Base-by-base conservation (phyloP, 1,284 basidiomycete genomes). In the Hemileccinum hortonii region DNA sequence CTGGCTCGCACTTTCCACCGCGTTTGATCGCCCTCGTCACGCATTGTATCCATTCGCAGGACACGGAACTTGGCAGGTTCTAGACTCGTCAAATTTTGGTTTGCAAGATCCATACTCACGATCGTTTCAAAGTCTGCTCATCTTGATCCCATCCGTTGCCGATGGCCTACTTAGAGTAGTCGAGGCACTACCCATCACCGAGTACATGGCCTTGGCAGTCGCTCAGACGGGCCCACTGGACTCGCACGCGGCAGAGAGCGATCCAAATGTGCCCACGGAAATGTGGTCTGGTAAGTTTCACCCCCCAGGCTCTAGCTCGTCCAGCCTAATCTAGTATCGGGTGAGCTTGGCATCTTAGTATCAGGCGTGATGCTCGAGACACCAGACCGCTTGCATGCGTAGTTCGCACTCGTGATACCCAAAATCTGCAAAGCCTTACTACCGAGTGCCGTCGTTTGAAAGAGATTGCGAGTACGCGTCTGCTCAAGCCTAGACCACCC, bases 381-480 rank as follows among this genome's bases (percentile, higher is more conserved):
- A 33, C 37, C 22, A 44, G 16, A 15, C 44, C 63, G 8, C 51
- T 62, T 29, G 40, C 45, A 14, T 60, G 63, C 32, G 32, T 36
- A 5, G 40, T 66, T 16, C 47, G 45, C 12, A 46, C 53, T 18
- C 57, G 49, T 4, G 48, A 68, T 32, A 65, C 47, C 3, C 47
- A 45, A 18, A 47, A 49, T 2, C 30, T 67, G 36, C 59, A 62
- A 36, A 46, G 5, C 18, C 50, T 70, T 14, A 50, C 52, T 12
- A 44, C 58, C 1, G 64, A 67, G 52, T 68, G 52, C 29, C 66
- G 69, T 37, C 67, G 64, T 46, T 45, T 68, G 44, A 70, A 58
- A 47, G 60, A 61, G 24, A 61, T 63, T 21, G 55, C 62, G 19
- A 49, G 65, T 67, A 53, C 36, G 55, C 30, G 30, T 39, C 5